These are phyloP conservation scores for Penicillium robsamsonii DNA, from an alignment of 495 filamentous ascomycete genomes.

Conservation along the genomic window DNA sequence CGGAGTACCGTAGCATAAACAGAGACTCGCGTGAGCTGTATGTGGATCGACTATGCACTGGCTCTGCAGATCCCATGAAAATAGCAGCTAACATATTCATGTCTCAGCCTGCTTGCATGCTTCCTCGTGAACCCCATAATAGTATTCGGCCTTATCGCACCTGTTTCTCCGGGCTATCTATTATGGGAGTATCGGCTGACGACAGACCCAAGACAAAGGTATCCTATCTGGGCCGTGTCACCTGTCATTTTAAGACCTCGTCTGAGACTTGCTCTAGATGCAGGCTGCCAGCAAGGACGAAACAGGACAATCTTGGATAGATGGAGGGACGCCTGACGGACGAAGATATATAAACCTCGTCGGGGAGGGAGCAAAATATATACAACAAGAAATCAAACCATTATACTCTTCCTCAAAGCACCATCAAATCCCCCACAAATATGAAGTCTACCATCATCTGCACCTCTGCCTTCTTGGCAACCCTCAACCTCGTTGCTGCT, in stretches of 20 bases:
- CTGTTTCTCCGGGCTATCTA: background rate
- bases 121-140: slow-evolving; percentile 5
- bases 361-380: background rate
- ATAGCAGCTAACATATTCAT: background rate
- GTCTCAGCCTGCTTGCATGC: slow-evolving; percentile 3
- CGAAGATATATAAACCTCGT: slow-evolving; percentile 19
- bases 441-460: slow-evolving; percentile 27
- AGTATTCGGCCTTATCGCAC: slow-evolving; percentile 10
- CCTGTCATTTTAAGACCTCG: slow-evolving; percentile 22
- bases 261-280: slow-evolving; percentile 26
- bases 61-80: slow-evolving; percentile 1
- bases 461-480: slow-evolving; percentile 22
- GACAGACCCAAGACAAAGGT: background rate
- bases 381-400: background rate
- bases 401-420: background rate
- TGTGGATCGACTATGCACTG: slow-evolving; percentile 3
- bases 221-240: slow-evolving; percentile 5
- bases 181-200: slow-evolving; percentile 3
- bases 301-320: slow-evolving; percentile 11
- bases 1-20: background rate
- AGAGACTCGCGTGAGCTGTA: slow-evolving; percentile 1
- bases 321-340: background rate
- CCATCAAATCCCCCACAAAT: background rate
- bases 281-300: slow-evolving; percentile 6
- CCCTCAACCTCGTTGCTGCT: slow-evolving; percentile 18